These are phyloP conservation scores for Glycine soja DNA, from an alignment of 306 rosid species.

Conservation along the genomic window DNA sequence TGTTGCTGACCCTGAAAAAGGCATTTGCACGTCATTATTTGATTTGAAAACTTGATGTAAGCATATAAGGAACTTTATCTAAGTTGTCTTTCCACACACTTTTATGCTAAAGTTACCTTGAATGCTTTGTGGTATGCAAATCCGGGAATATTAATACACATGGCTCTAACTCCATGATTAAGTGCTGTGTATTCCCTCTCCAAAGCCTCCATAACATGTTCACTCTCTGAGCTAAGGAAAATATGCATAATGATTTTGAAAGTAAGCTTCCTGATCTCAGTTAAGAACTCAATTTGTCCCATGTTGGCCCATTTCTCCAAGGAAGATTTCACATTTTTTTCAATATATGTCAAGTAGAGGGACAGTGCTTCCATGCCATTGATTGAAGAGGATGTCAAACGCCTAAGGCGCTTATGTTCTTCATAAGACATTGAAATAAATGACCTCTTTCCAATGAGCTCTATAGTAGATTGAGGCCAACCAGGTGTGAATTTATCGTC, in stretches of 20 bases:
- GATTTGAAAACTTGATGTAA: neutral
- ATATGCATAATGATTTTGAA: conserved; percentile 82
- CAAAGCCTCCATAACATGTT: conserved; percentile 66
- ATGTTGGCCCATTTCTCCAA: conserved; percentile 75
- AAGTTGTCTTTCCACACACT: neutral
- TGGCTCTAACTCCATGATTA: conserved; percentile 85
- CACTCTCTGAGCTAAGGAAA: conserved; percentile 83
- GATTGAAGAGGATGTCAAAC: conserved; percentile 79
- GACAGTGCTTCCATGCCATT: conserved; percentile 81
- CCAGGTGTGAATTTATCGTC: conserved; percentile 76
- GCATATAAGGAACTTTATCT: neutral
- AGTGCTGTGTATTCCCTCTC: conserved; percentile 81
- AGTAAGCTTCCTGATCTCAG: conserved; percentile 73
- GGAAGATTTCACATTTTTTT: conserved; percentile 57
- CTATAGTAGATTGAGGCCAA: conserved; percentile 79
- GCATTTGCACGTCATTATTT: neutral
- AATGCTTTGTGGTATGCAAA: conserved; percentile 83
- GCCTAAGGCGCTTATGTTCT: conserved; percentile 87
- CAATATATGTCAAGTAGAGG: conserved; percentile 71
- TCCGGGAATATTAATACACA: conserved; percentile 88
- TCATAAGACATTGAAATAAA: conserved; percentile 68
- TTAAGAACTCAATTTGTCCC: conserved; percentile 79
- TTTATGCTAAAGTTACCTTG: conserved; percentile 56
- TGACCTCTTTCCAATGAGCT: conserved; percentile 82
- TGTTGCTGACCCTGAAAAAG: neutral